Base-by-base conservation (phyloP, 495 filamentous ascomycete species). In the Penicillium steckii region DNA sequence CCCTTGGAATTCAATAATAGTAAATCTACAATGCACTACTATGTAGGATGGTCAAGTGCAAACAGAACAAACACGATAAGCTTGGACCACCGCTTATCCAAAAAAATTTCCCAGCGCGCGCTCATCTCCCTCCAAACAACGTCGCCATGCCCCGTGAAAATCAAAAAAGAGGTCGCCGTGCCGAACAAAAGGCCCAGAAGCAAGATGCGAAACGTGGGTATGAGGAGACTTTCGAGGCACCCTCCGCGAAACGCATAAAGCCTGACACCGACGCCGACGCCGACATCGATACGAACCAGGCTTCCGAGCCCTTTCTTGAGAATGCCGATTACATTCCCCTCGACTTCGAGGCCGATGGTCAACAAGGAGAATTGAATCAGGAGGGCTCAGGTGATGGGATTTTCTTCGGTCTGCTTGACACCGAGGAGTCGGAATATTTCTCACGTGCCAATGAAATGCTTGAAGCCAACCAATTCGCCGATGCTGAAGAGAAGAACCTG, bases 391-490 rank as follows among this genome's bases (percentile, higher is more conserved):
- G 60, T 18, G 83, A 81, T 23, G 77, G 71, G 52, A 78, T 81
- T 2, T 98, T 96, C 75, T 97, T 90, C 62, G 94, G 94, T 59
- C 81, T 96, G 74, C 82, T 98, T 9, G 88, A 87, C 60, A 83
- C 90, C 50, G 79, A 92, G 52, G 95, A 98, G 71, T 87, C 93
- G 57, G 91, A 96, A 66, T 96, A 96, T 74, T 98, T 97, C 70
- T 87, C 86, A 56, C 81, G 80, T 32, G 92, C 91, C 51, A 89
- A 91, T 70, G 85, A 95, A 59, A 76, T 95, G 69, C 84, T 98
- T 33, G 92, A 96, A 68, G 66, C 86, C 50, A 91, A 97, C 70
- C 82, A 89, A 61, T 97, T 97, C 69, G 78, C 74, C 21, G 83
- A 84, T 30, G 71, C 78, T 52, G 90, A 96, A 61, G 91, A 96